Evolutionary conservation across 2,329 filamentous ascomycete species (phyloP), one percentile per base, ranked within the genome.

Genomic region (Stagonosporopsis vannaccii): DNA sequence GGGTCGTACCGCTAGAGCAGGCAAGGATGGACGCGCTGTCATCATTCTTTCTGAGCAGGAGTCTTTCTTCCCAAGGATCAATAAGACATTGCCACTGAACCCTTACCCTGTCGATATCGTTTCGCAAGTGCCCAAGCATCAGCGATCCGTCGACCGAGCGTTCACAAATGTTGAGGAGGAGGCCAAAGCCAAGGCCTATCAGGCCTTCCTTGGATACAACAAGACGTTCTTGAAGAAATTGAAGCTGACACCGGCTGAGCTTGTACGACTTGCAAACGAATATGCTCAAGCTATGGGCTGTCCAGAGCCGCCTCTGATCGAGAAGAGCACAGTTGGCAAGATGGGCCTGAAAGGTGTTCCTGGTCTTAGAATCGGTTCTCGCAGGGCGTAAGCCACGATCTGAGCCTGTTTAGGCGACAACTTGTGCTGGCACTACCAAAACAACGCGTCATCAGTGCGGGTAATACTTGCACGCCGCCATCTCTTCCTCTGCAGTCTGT

Each of bases 31-130:
- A 11, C 80, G 82, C 35, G 83, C 83, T 12, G 76, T 85, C 52
- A 81, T 85, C 48, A 63, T 85, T 15, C 76, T 86, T 39, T 83
- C 81, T 9, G 65, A 82, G 58, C 75, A 76, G 48, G 83, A 85
- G 61, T 76, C 77, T 6, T 85, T 82, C 73, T 85, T 84, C 69
- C 68, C 81, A 22, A 74, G 72, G 32, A 71, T 72, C 51, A 84
- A 84, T 67, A 80, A 71, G 57, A 75, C 78, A 28, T 69, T 85
- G 17, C 81, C 81, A 17, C 84, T 84, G 65, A 70, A 81, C 26
- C 76, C 81, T 2, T 81, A 84, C 59, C 78, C 81, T 1, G 70
- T 74, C 13, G 72, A 77, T 20, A 73, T 84, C 53, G 68, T 72
- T 7, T 66, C 71, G 12, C 65, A 69, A 9, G 72, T 78, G 28